A percentile compares a stretch with the other conserved stretches of the same genome.
Conservation (phyloP, 106 monocot species). For the Posidonia australis region DNA sequence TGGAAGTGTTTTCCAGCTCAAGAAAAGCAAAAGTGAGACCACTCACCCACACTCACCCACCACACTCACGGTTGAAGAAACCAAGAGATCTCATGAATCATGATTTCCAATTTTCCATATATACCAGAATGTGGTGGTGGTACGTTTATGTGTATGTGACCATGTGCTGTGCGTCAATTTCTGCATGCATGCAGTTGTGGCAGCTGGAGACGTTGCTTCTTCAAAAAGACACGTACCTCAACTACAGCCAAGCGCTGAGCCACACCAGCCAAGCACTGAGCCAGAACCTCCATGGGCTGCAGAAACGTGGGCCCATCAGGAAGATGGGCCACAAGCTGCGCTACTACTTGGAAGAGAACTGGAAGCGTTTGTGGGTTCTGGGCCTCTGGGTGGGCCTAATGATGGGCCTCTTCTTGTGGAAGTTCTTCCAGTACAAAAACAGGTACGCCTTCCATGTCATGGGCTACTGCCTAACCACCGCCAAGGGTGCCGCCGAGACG, state of each 20-base stretch:
- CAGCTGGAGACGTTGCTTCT: constrained; percentile 80
- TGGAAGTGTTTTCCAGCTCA: no score
- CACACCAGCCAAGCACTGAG: constrained; percentile 90
- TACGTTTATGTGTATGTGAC: no score
- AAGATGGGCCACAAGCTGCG: constrained; percentile 51
- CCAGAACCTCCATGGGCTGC: constrained; percentile 67
- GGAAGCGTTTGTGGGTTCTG: constrained; percentile 68
- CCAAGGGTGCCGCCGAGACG: constrained; percentile 94
- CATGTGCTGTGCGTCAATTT: no score
- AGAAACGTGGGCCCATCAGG: constrained; percentile 39
- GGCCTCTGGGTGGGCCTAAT: constrained; percentile 54
- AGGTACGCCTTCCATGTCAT: constrained; percentile 69
- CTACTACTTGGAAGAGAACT: constrained; percentile 79
- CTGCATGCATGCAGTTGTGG: constrained; percentile 51
- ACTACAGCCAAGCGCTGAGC: constrained; percentile 85
- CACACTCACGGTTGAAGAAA: no score
- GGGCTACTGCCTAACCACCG: constrained; percentile 80
- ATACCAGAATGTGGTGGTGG: no score
- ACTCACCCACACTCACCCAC: no score
- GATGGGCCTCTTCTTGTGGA: constrained; percentile 71
- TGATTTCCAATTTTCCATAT: no score
- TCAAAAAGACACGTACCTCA: constrained; percentile 87
- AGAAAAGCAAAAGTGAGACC: no score
- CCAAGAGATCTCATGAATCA: no score
- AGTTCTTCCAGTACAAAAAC: constrained; percentile 72